These are phyloP conservation scores for Mortierella polycephala DNA, from an alignment of 371 early-diverging fungal species.

Conservation along the genomic window DNA sequence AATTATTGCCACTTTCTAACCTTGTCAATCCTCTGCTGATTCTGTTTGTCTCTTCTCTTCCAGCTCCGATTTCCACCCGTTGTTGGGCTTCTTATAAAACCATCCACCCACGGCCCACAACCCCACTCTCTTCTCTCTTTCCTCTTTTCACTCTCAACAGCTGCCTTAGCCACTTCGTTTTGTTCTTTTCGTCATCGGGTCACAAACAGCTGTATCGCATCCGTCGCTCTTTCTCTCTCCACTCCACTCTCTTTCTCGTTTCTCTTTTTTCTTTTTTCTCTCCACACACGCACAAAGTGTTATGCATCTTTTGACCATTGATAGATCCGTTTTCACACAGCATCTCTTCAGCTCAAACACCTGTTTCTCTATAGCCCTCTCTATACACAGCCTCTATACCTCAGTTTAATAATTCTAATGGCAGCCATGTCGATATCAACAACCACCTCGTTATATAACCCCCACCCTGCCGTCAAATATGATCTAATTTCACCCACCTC, in stretches of 20 bases:
- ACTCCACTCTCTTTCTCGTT: background rate
- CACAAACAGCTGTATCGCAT: background rate
- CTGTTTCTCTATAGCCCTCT: slow-evolving; percentile 28
- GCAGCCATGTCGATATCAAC: slow-evolving; percentile 41
- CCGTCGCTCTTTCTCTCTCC: background rate
- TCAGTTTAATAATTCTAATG: slow-evolving; percentile 10
- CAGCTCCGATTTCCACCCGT: too few species aligned
- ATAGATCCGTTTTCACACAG: slow-evolving; percentile 3
- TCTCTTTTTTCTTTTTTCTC: slow-evolving; percentile 1
- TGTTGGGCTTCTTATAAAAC: slow-evolving; percentile 10
- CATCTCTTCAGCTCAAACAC: slow-evolving; percentile 28
- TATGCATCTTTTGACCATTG: slow-evolving; percentile 12
- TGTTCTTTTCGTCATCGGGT: background rate
- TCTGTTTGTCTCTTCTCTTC: too few species aligned
- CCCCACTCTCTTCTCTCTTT: background rate
- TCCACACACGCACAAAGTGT: background rate
- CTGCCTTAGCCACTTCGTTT: background rate
- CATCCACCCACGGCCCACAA: background rate
- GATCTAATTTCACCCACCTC: slow-evolving; percentile 40
- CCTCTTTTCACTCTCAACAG: background rate
- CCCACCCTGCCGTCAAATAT: slow-evolving; percentile 38
- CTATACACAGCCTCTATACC: background rate
- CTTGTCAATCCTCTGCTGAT: too few species aligned
- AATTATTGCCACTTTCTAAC: too few species aligned
- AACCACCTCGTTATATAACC: slow-evolving; percentile 39